A percentile compares a stretch with the other conserved stretches of the same genome.
Conservation (phyloP, 305 asterid genomes). For the Withania somnifera region DNA sequence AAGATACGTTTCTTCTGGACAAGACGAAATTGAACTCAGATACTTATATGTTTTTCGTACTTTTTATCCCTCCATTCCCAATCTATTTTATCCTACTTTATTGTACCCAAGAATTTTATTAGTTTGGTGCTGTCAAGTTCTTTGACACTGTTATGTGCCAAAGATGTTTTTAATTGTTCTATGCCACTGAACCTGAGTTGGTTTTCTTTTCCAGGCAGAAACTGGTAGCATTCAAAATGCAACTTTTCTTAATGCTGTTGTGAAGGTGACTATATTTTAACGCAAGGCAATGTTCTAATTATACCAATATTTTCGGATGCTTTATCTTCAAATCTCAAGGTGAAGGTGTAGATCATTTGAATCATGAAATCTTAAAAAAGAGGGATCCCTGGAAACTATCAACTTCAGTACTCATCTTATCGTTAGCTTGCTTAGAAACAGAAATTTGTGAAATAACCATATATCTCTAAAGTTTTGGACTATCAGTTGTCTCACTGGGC, state of each 20-base stretch:
- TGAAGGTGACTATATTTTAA: slow-evolving; percentile 44
- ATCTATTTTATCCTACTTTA: neutral
- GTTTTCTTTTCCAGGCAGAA: slow-evolving; percentile 47
- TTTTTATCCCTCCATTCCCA: neutral
- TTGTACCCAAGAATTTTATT: neutral
- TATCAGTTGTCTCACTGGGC: neutral
- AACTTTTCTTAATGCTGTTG: slow-evolving; percentile 77
- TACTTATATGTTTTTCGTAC: neutral
- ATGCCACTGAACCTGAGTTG: neutral
- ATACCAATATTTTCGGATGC: neutral
- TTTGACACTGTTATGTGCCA: neutral
- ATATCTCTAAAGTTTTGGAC: neutral
- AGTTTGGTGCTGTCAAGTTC: neutral
- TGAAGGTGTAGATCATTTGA: neutral
- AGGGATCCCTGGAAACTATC: neutral
- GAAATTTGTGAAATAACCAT: neutral
- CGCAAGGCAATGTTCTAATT: neutral
- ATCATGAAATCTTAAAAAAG: neutral
- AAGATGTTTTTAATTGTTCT: neutral
- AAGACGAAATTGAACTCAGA: neutral
- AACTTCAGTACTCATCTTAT: neutral
- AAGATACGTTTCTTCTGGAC: neutral
- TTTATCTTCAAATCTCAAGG: neutral
- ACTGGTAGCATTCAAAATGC: slow-evolving; percentile 61
- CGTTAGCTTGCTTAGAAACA: neutral